Conservation (phyloP, 768 basidiomycete genomes). For the Suillus clintonianus region DNA sequence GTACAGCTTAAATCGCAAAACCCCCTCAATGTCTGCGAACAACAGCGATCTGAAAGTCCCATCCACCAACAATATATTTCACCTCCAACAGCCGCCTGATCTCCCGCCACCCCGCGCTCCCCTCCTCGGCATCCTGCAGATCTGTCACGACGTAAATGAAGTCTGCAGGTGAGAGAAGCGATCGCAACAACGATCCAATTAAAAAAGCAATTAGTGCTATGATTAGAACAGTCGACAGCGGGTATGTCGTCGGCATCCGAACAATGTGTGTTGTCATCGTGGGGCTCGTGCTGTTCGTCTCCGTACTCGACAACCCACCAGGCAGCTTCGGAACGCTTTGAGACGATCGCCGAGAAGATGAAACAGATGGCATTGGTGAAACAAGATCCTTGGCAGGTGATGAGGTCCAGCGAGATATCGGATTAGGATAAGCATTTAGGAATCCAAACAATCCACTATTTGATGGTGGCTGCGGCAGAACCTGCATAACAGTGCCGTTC, state of each 20-base stretch:
- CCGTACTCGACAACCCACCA: slow-evolving; percentile 32
- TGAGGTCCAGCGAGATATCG: slow-evolving; percentile 52
- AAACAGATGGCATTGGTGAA: slow-evolving; percentile 20
- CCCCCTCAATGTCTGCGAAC: slow-evolving; percentile 63
- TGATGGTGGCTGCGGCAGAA: slow-evolving; percentile 21
- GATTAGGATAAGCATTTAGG: slow-evolving; percentile 60
- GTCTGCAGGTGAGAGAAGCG: slow-evolving; percentile 86
- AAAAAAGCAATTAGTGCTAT: slow-evolving; percentile 87
- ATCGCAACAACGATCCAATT: slow-evolving; percentile 87
- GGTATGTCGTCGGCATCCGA: slow-evolving; percentile 30
- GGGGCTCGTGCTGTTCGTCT: slow-evolving; percentile 8
- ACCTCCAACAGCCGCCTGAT: slow-evolving; percentile 80
- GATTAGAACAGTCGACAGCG: slow-evolving; percentile 62
- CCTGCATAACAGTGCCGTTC: slow-evolving; percentile 21
- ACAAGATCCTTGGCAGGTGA: slow-evolving; percentile 24
- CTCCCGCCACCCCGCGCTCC: slow-evolving; percentile 75
- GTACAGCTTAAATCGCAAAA: background rate
- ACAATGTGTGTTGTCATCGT: slow-evolving; percentile 5
- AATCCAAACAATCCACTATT: slow-evolving; percentile 57
- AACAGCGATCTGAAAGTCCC: slow-evolving; percentile 87
- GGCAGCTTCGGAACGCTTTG: slow-evolving; percentile 32
- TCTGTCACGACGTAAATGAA: slow-evolving; percentile 81
- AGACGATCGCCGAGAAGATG: slow-evolving; percentile 26
- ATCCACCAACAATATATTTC: slow-evolving; percentile 78
- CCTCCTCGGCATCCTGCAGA: slow-evolving; percentile 52